Base-by-base conservation (phyloP, 2,329 filamentous ascomycete species). In the Camptophora hylomeconis region DNA sequence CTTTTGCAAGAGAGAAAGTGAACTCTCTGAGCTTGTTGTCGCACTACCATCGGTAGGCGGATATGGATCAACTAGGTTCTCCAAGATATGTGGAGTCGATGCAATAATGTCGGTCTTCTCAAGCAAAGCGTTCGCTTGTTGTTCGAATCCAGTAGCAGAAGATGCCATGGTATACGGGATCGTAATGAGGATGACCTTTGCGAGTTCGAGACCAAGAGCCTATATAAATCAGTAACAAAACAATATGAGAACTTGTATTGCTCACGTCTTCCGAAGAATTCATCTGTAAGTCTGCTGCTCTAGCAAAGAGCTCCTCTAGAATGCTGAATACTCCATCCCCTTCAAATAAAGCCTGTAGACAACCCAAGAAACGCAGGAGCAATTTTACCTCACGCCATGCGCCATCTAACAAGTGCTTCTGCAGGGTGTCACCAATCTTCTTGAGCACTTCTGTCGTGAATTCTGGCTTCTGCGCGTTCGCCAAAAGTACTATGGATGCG, bases 101-200 rank as follows among this genome's bases (percentile, higher is more conserved):
- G 87, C 84, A 45, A 95, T 92, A 40, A 95, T 83, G 32, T 89
- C 86, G 2, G 89, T 95, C 63, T 92, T 93, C 41, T 92, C 81
- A 51, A 98, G 74, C 30, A 95, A 63, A 25, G 80, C 75, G 1
- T 69, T 66, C 2, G 83, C 84, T 48, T 80, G 80, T 40, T 79
- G 67, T 44, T 77, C 72, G 47, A 79, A 75, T 27, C 74, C 72
- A 5, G 30, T 40, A 3, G 80, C 77, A 0, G 76, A 71, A 3
- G 80, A 73, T 7, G 76, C 72, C 67, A 93, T 75, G 31, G 83
- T 66, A 52, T 95, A 98, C 1, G 89, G 87, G 34, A 98, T 80
- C 0, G 87, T 93, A 26, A 94, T 72, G 24, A 95, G 72, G 41
- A 98, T 94, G 45, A 94, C 86, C 58, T 94, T 95, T 52, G 94